Percentiles rank a stretch among this genome's conserved stretches.
These are phyloP conservation scores for Hydnum rufescens DNA, from an alignment of 768 basidiomycete species.

Conservation along the genomic window DNA sequence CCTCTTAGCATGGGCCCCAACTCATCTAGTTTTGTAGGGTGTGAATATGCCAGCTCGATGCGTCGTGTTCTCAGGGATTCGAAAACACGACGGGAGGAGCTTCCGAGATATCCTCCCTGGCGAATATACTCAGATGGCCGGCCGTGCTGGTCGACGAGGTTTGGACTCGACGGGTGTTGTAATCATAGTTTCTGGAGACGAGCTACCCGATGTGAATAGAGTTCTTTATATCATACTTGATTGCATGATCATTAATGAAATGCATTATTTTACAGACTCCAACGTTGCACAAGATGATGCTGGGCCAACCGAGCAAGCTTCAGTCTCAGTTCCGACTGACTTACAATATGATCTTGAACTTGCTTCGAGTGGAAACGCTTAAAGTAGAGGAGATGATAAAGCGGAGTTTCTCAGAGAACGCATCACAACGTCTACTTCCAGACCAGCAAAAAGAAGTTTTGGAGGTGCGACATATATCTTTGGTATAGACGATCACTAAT, in stretches of 20 bases:
- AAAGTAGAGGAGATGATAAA: conserved; percentile 99
- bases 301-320: conserved; percentile 81
- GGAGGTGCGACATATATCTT: conserved; percentile 33
- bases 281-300: conserved; percentile 70
- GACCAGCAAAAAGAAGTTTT: conserved; percentile 79
- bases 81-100: conserved; percentile 85
- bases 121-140: conserved; percentile 98
- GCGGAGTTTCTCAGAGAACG: conserved; percentile 94
- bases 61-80: conserved; percentile 86
- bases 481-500: conserved; percentile 2
- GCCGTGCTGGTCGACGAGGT: conserved; percentile 89
- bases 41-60: conserved; percentile 99
- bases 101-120: conserved; percentile 84
- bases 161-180: conserved; percentile 92
- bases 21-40: conserved; percentile 34
- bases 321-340: conserved; percentile 93
- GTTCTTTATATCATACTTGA: no score
- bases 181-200: conserved; percentile 67
- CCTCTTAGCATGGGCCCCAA: background rate
- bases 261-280: conserved; percentile 38
- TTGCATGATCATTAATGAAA: no score
- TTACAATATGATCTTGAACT: conserved; percentile 97
- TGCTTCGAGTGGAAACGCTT: conserved; percentile 88
- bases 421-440: conserved; percentile 77
- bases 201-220: conserved; percentile 61